Base-by-base conservation (phyloP, 805 yeast species). In the Myxozyma geophila region DNA sequence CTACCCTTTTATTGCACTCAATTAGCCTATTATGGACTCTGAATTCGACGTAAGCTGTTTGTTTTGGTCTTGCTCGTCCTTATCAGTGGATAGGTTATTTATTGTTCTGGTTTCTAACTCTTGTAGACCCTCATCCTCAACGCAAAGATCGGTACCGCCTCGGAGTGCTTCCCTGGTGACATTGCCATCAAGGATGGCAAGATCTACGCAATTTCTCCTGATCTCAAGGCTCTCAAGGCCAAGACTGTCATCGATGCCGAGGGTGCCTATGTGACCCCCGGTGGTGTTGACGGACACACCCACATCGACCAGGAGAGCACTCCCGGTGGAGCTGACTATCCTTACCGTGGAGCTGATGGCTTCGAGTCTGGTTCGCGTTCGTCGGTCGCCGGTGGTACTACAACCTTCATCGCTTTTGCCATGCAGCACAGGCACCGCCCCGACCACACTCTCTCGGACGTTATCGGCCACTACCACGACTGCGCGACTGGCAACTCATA, bases 371-470 rank as follows among this genome's bases (percentile, higher is more conserved):
- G 82, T 4, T 74, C 84, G 0, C 75, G 78, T 68, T 75, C 80
- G 58, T 82, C 84, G 1, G 74, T 81, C 36, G 81, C 80, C n/a
- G 85, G 85, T 54, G 85, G 85, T 12, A 82, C 83, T 6, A 82
- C 85, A 4, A 79, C 84, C 0, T 73, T 82, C 51, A 69, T 82
- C 54, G 76, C 80, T 4, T 82, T 82, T 72, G 84, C 85, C 13
- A 72, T 80, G 19, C 85, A 81, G 62, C 75, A 76, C 40, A 75
- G 74, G 56, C 76, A 74, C 35, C 73, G 71, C 21, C 69, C 70
- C 41, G 70, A 67, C n/a, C 72, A 76, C 48, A 68, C 73, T 19
- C 59, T 71, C 21, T 46, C 64, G 21, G 65, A 71, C n/a, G 70
- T 79, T 60, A 71, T 76, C 61, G 69, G 72, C 37, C 73, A 76